Evolutionary conservation across 2,329 filamentous ascomycete species (phyloP), one percentile per base, ranked within the genome.

Genomic region (Lecanicillium sp.): DNA sequence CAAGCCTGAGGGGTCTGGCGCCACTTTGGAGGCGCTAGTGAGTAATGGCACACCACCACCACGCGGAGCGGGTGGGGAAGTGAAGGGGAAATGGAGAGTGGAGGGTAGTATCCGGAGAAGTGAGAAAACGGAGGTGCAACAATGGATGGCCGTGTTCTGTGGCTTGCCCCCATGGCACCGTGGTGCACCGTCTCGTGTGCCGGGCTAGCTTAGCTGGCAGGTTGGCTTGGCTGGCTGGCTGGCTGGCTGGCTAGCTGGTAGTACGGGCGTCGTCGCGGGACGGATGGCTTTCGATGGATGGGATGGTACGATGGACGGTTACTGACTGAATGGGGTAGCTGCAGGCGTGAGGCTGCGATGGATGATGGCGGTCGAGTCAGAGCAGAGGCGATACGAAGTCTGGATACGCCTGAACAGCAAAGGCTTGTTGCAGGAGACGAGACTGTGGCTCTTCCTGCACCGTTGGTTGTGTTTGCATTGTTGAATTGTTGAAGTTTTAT

Each of bases 51-150:
- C 39, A 41, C 34, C 39, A 29, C 33, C n/a, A n/a, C 15, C 27
- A n/a, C n/a, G n/a, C n/a, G n/a, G 28, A 30, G n/a, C 6, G 13
- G 33, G 39, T 37, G 33, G 22, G 29, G 37, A 14, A 39, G 33
- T 31, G 33, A 40, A 31, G n/a, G n/a, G n/a, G n/a, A n/a, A n/a
- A 29, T 40, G 38, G 38, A 32, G 28, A 36, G 34, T 41, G 40
- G 40, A 41, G 40, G 40, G 40, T 41, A 35, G 40, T 41, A 41
- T 41, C 40, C 35, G 39, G 39, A 37, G 29, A 33, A 37, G 30
- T 37, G 27, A 41, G 39, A 25, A 20, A 33, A 29, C 34, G 37
- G 33, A 27, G 39, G 7, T 40, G 33, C 29, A 41, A 41, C 39
- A 36, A 41, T 25, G 33, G 34, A 31, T 41, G 39, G 39, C 39